Percentiles rank a stretch among this genome's conserved stretches.
Conservation (phyloP, 768 basidiomycete genomes). For the Pulveroboletus sp. region DNA sequence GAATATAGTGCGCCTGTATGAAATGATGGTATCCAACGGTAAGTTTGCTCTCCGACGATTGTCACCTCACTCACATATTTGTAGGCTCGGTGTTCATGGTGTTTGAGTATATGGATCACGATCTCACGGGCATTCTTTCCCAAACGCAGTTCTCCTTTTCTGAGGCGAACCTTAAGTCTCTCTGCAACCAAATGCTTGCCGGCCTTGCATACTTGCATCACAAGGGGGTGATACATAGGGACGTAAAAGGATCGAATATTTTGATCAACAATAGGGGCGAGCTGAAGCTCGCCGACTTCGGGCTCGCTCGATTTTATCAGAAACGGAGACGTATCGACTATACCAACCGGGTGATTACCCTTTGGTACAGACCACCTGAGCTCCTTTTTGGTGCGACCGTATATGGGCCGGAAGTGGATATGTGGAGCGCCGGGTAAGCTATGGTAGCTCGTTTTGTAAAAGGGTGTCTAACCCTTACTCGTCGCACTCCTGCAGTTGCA, state of each 20-base stretch:
- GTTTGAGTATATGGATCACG: slow-evolving; percentile 99
- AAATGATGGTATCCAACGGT: slow-evolving; percentile 99
- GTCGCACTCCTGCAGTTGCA: slow-evolving; percentile 57
- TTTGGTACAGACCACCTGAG: slow-evolving; percentile 98
- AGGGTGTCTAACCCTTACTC: not conserved
- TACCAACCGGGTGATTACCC: slow-evolving; percentile 98
- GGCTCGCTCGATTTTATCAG: slow-evolving; percentile 93
- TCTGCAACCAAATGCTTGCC: slow-evolving; percentile 92
- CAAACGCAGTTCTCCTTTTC: slow-evolving; percentile 85
- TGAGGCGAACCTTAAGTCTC: slow-evolving; percentile 88
- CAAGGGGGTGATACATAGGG: slow-evolving; percentile 94
- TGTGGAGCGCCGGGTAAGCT: slow-evolving; percentile 96
- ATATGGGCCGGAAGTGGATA: slow-evolving; percentile 96
- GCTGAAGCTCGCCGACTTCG: slow-evolving; percentile 96
- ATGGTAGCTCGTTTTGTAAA: not conserved
- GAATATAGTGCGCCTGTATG: slow-evolving; percentile 85
- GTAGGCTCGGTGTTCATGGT: slow-evolving; percentile 97
- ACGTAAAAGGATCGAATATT: slow-evolving; percentile 99
- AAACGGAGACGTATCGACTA: slow-evolving; percentile 88
- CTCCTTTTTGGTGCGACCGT: slow-evolving; percentile 91
- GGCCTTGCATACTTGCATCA: slow-evolving; percentile 94
- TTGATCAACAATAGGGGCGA: slow-evolving; percentile 87
- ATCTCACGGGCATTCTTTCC: slow-evolving; percentile 89
- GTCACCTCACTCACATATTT: slow-evolving; percentile 5
- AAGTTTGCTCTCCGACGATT: slow-evolving; percentile 16